Base-by-base conservation (phyloP, 1,139 yeast genomes). In the Nematodospora anomalae region DNA sequence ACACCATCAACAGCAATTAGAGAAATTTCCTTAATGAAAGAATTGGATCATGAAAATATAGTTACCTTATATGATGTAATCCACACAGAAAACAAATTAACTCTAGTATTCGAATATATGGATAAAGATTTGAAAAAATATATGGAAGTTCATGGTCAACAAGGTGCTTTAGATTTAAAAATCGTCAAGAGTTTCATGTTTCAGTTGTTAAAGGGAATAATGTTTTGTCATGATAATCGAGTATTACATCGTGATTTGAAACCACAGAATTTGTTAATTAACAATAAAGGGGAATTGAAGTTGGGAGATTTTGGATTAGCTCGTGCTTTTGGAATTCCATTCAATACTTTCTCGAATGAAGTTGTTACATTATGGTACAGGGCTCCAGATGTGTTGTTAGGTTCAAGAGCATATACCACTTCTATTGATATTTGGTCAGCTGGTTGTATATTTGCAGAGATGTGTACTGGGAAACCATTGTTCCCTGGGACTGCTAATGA, bases 351-450 rank as follows among this genome's bases (percentile, higher is more conserved):
- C 55, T 87, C 97, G 20, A 89, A 92, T 59, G 98, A 92, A 59
- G 99, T 92, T 27, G 99, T 92, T 26, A 92, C 99, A 1, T 68
- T 92, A 46, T 92, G 99, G 99, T 92, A 92, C 64, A 76, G 99
- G 45, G 97, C 99, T 0, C 98, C 98, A 0, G 99, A 92, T 58
- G 98, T 92, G 28, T 68, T 92, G 38, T 76, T 92, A 62, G 99
- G 99, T 0, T 87, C 96, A 1, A 77, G 97, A 49, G 89, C 95
- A 33, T 92, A 92, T 61, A 85, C 96, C 22, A 92, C 98, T 0
- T 87, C 96, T 1, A 92, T 92, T 45, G 99, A 92, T 62, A 89
- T 92, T 64, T 92, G 99, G 99, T 88, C 97, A 20, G 95, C 96
- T 15, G 99, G 99, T 9, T 92, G 98, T 63, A 92, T 92, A 38